Evolutionary conservation across 2,329 filamentous ascomycete genomes (phyloP), one percentile per base, ranked within the genome.

Genomic region (Penicillium italicum): DNA sequence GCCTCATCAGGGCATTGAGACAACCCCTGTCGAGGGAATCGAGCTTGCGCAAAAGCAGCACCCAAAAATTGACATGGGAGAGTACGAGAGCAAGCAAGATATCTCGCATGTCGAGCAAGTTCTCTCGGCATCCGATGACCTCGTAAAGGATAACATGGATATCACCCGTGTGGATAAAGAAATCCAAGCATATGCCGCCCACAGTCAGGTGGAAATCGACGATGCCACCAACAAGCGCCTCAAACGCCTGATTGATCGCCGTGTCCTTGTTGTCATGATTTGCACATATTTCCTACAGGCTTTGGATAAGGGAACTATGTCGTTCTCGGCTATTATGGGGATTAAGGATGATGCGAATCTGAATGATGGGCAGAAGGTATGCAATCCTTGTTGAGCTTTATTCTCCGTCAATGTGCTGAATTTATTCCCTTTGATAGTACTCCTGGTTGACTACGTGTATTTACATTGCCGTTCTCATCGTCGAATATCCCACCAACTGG

Each of bases 391-490:
- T 3, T 10, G 10, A 16, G n/a, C 16, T 33, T 34, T 31, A 11
- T 9, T 14, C 20, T 11, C 8, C 11, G 12, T 34, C 30, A 7
- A 5, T 8, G 11, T 16, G 3, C 37, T 50, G 16, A 50, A 3
- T 5, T 4, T 1, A n/a, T 4, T 26, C 5, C 9, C 20, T 6
- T 18, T 5, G 0, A 18, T 69, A 89, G 74, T 91, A 85, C 68
- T 82, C 80, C 26, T 90, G 87, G 87, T 76, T 91, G 49, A 88
- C 85, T 0, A 88, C 86, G 12, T 88, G 85, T 77, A 88, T 90
- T 61, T 90, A 90, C 74, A 85, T 90, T 58, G 85, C 83, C 49
- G 84, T 89, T 20, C 76, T 90, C 10, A 72, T 86, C 44, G 86
- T 89, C 61, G 87, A 90, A 69, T 90, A 89, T 66, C 88, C 88